Evolutionary conservation across 768 basidiomycete species (phyloP).

Genomic region (Trametes maxima): DNA sequence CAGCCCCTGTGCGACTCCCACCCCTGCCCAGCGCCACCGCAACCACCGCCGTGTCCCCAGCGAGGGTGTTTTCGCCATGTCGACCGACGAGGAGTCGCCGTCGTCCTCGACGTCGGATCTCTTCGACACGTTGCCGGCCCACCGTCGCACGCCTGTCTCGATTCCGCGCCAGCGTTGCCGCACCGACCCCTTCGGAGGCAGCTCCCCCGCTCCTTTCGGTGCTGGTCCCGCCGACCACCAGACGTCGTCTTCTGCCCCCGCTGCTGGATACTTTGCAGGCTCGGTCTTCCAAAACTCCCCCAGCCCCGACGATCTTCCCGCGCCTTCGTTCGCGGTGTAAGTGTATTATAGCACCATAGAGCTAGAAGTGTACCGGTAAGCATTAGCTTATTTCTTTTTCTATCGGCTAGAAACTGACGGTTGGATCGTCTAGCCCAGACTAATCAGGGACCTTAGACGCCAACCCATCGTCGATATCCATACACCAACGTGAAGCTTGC

Average conservation of each 20-base stretch:
- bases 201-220: not conserved
- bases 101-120: conserved; percentile 44
- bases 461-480: conserved; percentile 37
- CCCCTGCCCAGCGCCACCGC: conserved; percentile 41
- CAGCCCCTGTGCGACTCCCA: conserved; percentile 38
- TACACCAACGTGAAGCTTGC: conserved; percentile 27
- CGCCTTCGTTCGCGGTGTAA: conserved; percentile 59
- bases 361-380: conserved; percentile 46
- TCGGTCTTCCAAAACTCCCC: conserved; percentile 87
- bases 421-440: conserved; percentile 35
- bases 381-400: conserved; percentile 6
- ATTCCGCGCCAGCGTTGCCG: conserved; percentile 20
- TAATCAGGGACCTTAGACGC: conserved; percentile 43
- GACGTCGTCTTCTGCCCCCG: conserved; percentile 27
- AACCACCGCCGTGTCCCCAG: conserved; percentile 64
- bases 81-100: conserved; percentile 66
- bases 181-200: conserved; percentile 10
- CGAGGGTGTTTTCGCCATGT: conserved; percentile 76
- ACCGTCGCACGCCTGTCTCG: conserved; percentile 13
- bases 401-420: not conserved
- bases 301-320: conserved; percentile 78
- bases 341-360: conserved; percentile 32
- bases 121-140: conserved; percentile 4
- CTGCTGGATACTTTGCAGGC: conserved; percentile 69
- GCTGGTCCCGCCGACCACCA: conserved; percentile 14